These are phyloP conservation scores for Solanum rostratum DNA, from an alignment of 257 asterid genomes.

Conservation along the genomic window DNA sequence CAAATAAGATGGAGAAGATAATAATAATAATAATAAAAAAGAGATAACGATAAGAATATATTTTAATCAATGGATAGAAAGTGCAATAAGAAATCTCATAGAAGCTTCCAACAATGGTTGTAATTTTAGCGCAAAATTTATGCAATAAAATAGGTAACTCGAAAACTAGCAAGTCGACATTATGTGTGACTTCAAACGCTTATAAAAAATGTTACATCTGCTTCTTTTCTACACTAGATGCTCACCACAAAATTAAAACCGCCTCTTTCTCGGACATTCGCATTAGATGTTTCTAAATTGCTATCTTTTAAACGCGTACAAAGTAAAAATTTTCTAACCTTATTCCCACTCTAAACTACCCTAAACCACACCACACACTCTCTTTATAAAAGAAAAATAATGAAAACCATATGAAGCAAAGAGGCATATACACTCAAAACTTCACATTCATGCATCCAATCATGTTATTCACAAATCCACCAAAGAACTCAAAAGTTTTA, in stretches of 20 bases:
- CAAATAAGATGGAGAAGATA: no score
- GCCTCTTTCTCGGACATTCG: no score
- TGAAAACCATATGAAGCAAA: background rate
- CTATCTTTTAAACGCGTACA: no score
- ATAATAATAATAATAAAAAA: no score
- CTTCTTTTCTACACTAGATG: no score
- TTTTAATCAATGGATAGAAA: background rate
- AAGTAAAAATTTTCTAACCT: no score
- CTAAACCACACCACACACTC: no score
- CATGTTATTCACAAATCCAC: background rate
- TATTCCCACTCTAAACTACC: no score
- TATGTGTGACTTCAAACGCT: background rate
- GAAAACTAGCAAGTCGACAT: background rate
- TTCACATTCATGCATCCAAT: background rate
- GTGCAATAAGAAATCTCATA: background rate
- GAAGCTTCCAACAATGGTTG: no score
- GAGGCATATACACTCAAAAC: background rate
- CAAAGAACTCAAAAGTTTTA: background rate
- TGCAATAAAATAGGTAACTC: background rate
- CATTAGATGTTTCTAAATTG: no score
- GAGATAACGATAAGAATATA: no score
- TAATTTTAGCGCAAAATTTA: background rate
- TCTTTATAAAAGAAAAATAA: background rate
- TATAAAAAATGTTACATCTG: background rate
- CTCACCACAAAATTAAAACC: no score